Conservation (phyloP, 2,329 filamentous ascomycete species). For the Apiospora malaysiana region DNA sequence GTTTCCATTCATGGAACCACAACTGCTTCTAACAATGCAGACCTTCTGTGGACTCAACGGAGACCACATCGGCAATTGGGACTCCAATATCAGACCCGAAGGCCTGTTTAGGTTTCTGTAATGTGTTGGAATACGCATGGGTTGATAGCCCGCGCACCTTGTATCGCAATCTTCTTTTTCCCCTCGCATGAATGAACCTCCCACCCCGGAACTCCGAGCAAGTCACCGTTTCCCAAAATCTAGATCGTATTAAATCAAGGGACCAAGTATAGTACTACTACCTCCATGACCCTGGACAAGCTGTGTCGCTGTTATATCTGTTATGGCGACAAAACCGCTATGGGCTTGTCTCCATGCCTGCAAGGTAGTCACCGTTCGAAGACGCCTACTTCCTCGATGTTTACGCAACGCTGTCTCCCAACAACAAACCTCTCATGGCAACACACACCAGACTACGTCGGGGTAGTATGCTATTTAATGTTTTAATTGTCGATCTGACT, state of each 20-base stretch:
- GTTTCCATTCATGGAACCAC: too few species aligned
- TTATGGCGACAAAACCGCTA: background rate
- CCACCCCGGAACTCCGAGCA: background rate
- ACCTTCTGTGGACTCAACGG: too few species aligned
- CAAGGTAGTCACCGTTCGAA: too few species aligned
- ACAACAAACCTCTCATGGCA: background rate
- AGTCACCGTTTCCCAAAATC: background rate
- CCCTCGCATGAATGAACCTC: background rate
- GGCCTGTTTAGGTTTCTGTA: too few species aligned
- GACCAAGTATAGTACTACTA: background rate
- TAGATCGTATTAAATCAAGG: background rate
- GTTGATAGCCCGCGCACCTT: background rate
- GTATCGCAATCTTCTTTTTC: background rate
- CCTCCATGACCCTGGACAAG: too few species aligned
- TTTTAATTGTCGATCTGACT: background rate
- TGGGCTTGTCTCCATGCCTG: background rate
- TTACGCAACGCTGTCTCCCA: background rate
- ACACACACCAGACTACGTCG: background rate
- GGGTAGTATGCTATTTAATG: too few species aligned
- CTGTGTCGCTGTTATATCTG: background rate
- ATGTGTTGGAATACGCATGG: background rate
- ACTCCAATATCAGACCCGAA: too few species aligned
- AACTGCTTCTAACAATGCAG: too few species aligned
- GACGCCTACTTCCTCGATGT: background rate
- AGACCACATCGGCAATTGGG: too few species aligned